Evolutionary conservation across 352 stramenopile species (phyloP), one percentile per base, ranked within the genome.

Genomic region (Globisporangium acanthophoron): DNA sequence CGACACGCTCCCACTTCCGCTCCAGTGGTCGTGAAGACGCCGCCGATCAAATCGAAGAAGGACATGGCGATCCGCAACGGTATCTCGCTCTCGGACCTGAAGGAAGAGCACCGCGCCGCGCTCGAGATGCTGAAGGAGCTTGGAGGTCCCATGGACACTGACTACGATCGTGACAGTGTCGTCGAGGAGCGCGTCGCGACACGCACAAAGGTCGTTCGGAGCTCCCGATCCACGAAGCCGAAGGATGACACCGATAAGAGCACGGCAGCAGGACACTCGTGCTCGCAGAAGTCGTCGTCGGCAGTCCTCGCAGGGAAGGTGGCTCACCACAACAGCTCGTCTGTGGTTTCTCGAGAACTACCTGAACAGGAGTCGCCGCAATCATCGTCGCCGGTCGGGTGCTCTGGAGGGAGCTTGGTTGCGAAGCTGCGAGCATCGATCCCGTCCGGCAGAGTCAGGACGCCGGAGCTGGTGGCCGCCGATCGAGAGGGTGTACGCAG

Each of bases 111-210:
- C 58, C 78, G 73, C 3, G 78, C 78, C 24, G 85, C 85, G 21
- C 65, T 92, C 20, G 71, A 83, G 41, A 73, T 94, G 64, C 71
- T 94, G 1, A 68, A 86, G 29, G 81, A 91, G 57, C 74, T 94
- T 0, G 85, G 82, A 3, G 85, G 79, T 0, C 77, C 81, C 7
- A 16, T 84, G 12, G 77, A 88, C 39, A 54, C 52, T 5, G 70
- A 80, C 46, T 72, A 73, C n/a, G 55, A 70, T 24, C 53, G 67
- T 5, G 37, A 40, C 21, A 64, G 74, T 18, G 21, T 55, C 7
- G 56, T 71, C 39, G 53, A 51, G 3, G 47, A 55, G 9, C 12
- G 20, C 20, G 13, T 43, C 46, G 58, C 5, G 7, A 3, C 15
- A 7, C 18, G 39, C 44, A 18, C 44, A 2, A 63, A 53, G 27